Evolutionary conservation across 305 asterid species (phyloP).

Genomic region (Nicotiana rustica): DNA sequence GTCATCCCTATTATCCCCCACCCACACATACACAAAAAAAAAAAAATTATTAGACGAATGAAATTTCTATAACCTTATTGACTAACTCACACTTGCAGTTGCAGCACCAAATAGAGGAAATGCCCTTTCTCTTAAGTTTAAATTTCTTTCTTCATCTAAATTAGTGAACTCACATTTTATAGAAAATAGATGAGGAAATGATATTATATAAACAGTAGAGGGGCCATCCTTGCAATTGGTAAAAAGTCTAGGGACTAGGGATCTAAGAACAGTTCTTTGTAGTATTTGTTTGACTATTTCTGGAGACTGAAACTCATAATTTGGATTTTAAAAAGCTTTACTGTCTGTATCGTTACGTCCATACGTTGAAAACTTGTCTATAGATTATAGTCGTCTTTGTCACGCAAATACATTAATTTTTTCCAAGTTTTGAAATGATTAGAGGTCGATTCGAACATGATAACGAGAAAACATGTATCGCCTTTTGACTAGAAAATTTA

Average conservation of each 20-base stretch:
- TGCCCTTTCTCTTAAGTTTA: too few species aligned
- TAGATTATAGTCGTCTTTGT: neutral
- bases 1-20: neutral
- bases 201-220: too few species aligned
- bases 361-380: constrained; percentile 21
- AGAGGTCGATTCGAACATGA: constrained; percentile 22
- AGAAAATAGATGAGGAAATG: too few species aligned
- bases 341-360: constrained; percentile 6
- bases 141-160: too few species aligned
- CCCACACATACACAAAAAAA: too few species aligned
- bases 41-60: too few species aligned
- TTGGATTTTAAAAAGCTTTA: neutral
- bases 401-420: neutral
- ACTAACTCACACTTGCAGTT: too few species aligned
- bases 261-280: constrained; percentile 28
- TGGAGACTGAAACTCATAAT: constrained; percentile 7
- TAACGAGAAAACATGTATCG: neutral
- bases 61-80: too few species aligned
- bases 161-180: too few species aligned
- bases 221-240: neutral
- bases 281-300: constrained; percentile 6
- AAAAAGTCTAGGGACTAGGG: constrained; percentile 33
- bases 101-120: too few species aligned
- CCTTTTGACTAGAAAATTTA: constrained; percentile 16
- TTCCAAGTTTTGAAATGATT: neutral